A percentile compares a stretch with the other conserved stretches of the same genome.
Evolutionary conservation across 1,284 basidiomycete genomes (phyloP).

Genomic region (Lignosus rhinocerotis): DNA sequence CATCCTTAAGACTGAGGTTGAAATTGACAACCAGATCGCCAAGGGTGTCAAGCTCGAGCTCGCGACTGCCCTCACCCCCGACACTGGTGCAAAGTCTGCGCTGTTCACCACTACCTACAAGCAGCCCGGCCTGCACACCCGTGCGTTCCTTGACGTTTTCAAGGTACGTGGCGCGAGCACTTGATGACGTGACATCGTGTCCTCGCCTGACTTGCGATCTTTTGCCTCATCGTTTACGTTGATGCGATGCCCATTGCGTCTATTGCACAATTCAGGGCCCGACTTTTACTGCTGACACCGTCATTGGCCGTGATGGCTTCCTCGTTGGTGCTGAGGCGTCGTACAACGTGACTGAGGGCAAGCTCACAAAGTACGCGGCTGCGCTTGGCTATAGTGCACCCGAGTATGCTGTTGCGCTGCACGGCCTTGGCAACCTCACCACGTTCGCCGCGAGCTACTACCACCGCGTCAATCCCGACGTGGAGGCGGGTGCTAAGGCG

Average conservation of each 20-base stretch:
- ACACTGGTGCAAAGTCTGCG: conserved; percentile 84
- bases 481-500: conserved; percentile 98
- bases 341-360: conserved; percentile 95
- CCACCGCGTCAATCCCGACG: conserved; percentile 93
- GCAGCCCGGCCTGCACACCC: conserved; percentile 94
- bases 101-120: conserved; percentile 89
- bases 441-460: conserved; percentile 98
- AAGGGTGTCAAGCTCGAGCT: conserved; percentile 98
- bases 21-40: conserved; percentile 97
- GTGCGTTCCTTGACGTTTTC: conserved; percentile 92
- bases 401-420: conserved; percentile 94
- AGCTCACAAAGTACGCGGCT: conserved; percentile 89
- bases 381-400: conserved; percentile 95
- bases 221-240: background rate
- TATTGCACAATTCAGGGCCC: conserved; percentile 67
- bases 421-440: conserved; percentile 94
- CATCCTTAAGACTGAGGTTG: conserved; percentile 88
- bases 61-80: conserved; percentile 82
- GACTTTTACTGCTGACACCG: conserved; percentile 94
- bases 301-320: conserved; percentile 97
- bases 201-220: conserved; percentile 19
- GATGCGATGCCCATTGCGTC: background rate
- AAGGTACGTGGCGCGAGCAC: conserved; percentile 58
- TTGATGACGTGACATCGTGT: conserved; percentile 25
- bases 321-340: conserved; percentile 94